Conservation (phyloP, 768 basidiomycete genomes). For the Lactarius quietus region DNA sequence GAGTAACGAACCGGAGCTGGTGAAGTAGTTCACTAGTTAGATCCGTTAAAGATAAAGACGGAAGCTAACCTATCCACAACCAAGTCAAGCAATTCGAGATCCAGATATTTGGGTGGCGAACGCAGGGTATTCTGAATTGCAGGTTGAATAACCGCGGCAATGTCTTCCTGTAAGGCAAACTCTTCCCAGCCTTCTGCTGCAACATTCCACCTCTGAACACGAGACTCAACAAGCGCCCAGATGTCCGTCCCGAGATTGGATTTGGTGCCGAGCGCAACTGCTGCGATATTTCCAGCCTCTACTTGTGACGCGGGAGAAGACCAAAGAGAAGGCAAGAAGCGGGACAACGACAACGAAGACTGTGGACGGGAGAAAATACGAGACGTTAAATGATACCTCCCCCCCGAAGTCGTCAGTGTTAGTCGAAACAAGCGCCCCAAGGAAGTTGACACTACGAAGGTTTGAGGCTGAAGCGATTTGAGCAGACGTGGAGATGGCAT, state of each 20-base stretch:
- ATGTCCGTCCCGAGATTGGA: slow-evolving; percentile 50
- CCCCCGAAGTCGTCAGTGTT: slow-evolving; percentile 60
- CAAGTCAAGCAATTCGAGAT: slow-evolving; percentile 72
- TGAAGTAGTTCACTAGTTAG: not conserved
- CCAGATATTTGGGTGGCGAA: slow-evolving; percentile 44
- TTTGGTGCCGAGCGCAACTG: slow-evolving; percentile 50
- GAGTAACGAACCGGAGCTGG: slow-evolving; percentile 50
- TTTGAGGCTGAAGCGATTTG: slow-evolving; percentile 46
- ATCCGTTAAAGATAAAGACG: slow-evolving; percentile 1
- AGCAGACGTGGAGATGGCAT: slow-evolving; percentile 14
- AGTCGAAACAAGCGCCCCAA: slow-evolving; percentile 63
- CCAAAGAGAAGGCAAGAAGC: slow-evolving; percentile 44
- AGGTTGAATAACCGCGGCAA: slow-evolving; percentile 45
- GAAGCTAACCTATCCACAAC: slow-evolving; percentile 51
- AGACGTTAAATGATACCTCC: slow-evolving; percentile 57
- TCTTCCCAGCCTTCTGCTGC: slow-evolving; percentile 70
- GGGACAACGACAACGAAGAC: slow-evolving; percentile 42
- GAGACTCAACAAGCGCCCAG: slow-evolving; percentile 66
- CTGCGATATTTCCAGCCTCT: slow-evolving; percentile 58
- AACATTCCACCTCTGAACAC: slow-evolving; percentile 69
- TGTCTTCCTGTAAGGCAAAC: slow-evolving; percentile 51
- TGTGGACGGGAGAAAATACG: slow-evolving; percentile 59
- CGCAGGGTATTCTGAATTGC: slow-evolving; percentile 46
- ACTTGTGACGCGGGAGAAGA: slow-evolving; percentile 41
- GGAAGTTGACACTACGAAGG: slow-evolving; percentile 67